Percentiles rank a stretch among this genome's conserved stretches.
These are phyloP conservation scores for Akanthomyces dipterigenus DNA, from an alignment of 2,329 filamentous ascomycete genomes.

Conservation along the genomic window DNA sequence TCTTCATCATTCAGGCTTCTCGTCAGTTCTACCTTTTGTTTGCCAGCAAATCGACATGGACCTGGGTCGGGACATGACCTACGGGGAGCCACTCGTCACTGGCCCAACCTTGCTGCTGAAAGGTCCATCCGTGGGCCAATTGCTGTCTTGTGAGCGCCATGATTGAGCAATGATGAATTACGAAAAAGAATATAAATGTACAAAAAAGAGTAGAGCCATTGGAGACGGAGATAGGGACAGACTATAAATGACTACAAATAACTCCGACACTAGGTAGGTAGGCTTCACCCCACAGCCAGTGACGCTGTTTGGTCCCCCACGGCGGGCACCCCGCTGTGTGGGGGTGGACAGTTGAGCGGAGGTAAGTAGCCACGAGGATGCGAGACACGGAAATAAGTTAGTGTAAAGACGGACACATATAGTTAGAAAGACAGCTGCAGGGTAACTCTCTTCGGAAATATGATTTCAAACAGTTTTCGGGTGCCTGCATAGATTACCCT, in stretches of 20 bases:
- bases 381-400: neutral
- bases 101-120: constrained; percentile 19
- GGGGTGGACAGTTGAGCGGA: neutral
- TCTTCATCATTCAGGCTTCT: neutral
- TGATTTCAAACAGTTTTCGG: neutral
- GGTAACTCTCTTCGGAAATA: neutral
- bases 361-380: neutral
- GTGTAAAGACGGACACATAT: neutral
- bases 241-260: neutral
- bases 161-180: neutral
- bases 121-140: constrained; percentile 20
- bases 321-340: constrained; percentile 3
- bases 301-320: constrained; percentile 1
- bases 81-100: constrained; percentile 29
- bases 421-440: neutral
- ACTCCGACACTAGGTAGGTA: neutral
- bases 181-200: neutral
- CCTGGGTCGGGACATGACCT: constrained; percentile 27
- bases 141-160: constrained; percentile 7
- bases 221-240: neutral
- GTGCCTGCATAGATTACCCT: neutral
- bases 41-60: constrained; percentile 32
- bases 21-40: constrained; percentile 24
- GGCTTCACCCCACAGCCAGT: neutral
- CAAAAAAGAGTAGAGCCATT: neutral